Evolutionary conservation across 2,329 filamentous ascomycete species (phyloP).

Genomic region (Arthrinium phaeospermum): DNA sequence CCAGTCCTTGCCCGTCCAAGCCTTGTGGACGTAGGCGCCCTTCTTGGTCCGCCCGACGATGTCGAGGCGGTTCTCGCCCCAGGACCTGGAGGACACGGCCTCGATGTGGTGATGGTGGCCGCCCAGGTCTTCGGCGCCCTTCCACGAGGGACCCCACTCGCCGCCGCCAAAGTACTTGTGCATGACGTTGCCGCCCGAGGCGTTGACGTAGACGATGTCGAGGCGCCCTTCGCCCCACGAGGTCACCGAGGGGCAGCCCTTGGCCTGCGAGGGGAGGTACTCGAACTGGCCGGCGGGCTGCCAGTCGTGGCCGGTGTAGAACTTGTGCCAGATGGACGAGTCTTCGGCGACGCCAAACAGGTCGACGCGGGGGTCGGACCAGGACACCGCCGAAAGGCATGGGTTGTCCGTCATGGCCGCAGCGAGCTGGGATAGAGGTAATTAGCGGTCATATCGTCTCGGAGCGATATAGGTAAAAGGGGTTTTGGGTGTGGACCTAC

Average conservation of each 20-base stretch:
- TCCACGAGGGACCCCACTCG: conserved; percentile 31
- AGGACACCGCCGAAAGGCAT: conserved; percentile 20
- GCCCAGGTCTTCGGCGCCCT: conserved; percentile 25
- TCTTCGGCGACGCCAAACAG: conserved; percentile 22
- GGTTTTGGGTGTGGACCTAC: background rate
- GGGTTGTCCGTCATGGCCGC: background rate
- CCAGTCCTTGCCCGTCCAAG: conserved; percentile 29
- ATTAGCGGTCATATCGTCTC: no score
- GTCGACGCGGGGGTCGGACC: conserved; percentile 22
- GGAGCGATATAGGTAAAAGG: background rate
- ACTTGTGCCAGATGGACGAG: conserved; percentile 21
- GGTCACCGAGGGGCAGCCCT: conserved; percentile 25
- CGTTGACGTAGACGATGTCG: conserved; percentile 27
- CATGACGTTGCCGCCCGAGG: conserved; percentile 22
- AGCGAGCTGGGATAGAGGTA: background rate
- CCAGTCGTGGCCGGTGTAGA: conserved; percentile 30
- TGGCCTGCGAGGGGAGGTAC: conserved; percentile 23
- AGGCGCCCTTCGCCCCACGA: conserved; percentile 30
- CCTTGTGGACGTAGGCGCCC: conserved; percentile 29
- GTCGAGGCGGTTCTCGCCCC: conserved; percentile 28
- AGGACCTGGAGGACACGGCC: conserved; percentile 18
- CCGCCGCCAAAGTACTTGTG: conserved; percentile 31
- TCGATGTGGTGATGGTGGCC: conserved; percentile 20
- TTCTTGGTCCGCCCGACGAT: conserved; percentile 26
- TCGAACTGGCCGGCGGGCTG: conserved; percentile 28